Evolutionary conservation across 1,139 yeast species (phyloP).

Genomic region (Candida sp.): DNA sequence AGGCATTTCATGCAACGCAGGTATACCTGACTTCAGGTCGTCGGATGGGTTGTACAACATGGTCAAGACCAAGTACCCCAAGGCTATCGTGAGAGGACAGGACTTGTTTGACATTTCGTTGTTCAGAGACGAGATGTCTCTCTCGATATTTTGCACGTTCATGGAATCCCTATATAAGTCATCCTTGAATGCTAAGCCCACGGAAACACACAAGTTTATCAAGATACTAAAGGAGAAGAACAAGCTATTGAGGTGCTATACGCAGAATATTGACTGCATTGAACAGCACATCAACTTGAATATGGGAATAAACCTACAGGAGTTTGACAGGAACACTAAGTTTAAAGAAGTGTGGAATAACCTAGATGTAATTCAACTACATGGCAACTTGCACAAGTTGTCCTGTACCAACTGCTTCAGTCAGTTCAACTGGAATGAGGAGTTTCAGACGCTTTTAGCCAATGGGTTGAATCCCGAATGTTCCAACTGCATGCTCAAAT

Average conservation of each 20-base stretch:
- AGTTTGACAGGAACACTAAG: constrained; percentile 25
- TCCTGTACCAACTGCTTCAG: constrained; percentile 73
- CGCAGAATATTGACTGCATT: constrained; percentile 71
- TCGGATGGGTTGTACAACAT: constrained; percentile 80
- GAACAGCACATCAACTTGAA: constrained; percentile 46
- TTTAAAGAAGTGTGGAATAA: constrained; percentile 57
- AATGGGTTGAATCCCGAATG: constrained; percentile 70
- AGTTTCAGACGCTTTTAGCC: constrained; percentile 45
- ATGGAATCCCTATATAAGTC: constrained; percentile 74
- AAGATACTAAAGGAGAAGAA: constrained; percentile 64
- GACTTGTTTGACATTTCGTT: constrained; percentile 89
- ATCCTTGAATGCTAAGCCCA: constrained; percentile 72
- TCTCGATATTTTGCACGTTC: constrained; percentile 75
- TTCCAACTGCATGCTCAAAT: constrained; percentile 56
- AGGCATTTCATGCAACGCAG: constrained; percentile 95
- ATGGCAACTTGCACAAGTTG: constrained; percentile 83
- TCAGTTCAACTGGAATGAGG: constrained; percentile 64
- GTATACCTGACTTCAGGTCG: constrained; percentile 94
- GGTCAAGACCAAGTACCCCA: constrained; percentile 68
- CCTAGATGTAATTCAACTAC: constrained; percentile 84
- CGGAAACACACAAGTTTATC: constrained; percentile 83
- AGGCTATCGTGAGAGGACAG: constrained; percentile 73
- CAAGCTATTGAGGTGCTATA: constrained; percentile 81
- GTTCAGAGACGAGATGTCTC: constrained; percentile 68
- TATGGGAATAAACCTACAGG: constrained; percentile 39